Conservation (phyloP, 345 rosid genomes). For the Turnera subulata region DNA sequence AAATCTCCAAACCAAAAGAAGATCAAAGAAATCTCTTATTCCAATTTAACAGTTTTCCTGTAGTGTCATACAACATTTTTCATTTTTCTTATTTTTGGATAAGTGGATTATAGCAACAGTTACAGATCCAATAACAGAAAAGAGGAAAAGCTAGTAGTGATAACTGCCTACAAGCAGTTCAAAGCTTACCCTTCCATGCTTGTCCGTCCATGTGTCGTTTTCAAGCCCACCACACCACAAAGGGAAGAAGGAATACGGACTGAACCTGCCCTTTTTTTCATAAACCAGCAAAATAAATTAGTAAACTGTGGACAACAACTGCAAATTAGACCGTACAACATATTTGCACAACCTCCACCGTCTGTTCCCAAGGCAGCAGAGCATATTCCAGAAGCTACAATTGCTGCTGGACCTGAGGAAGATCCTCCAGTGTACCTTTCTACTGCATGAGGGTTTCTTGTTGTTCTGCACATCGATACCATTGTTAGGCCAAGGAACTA, state of each 20-base stretch:
- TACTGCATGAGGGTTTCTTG: slow-evolving; percentile 80
- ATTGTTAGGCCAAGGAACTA: background rate
- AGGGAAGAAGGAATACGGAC: slow-evolving; percentile 78
- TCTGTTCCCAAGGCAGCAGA: slow-evolving; percentile 95
- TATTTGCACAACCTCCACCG: slow-evolving; percentile 72
- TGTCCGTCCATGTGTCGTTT: slow-evolving; percentile 79
- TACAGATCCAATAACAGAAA: background rate
- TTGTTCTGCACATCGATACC: slow-evolving; percentile 49
- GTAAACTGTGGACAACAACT: slow-evolving; percentile 5
- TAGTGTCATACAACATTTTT: background rate
- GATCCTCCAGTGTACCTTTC: slow-evolving; percentile 95
- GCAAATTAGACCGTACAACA: slow-evolving; percentile 9
- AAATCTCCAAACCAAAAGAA: slow-evolving; percentile 2
- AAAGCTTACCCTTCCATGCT: slow-evolving; percentile 62
- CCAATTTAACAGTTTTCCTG: background rate
- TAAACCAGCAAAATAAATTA: slow-evolving; percentile 16
- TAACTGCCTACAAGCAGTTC: background rate
- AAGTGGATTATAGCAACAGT: background rate
- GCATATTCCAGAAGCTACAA: slow-evolving; percentile 86
- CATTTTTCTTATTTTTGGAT: background rate
- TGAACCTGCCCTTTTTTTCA: slow-evolving; percentile 56
- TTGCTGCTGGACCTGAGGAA: slow-evolving; percentile 90
- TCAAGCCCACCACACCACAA: slow-evolving; percentile 82
- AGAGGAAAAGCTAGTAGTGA: background rate
- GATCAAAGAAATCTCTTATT: slow-evolving; percentile 2